phyloP scores from a whole-genome alignment of 129 eudicot species.

The Artemisia tridentata region DNA sequence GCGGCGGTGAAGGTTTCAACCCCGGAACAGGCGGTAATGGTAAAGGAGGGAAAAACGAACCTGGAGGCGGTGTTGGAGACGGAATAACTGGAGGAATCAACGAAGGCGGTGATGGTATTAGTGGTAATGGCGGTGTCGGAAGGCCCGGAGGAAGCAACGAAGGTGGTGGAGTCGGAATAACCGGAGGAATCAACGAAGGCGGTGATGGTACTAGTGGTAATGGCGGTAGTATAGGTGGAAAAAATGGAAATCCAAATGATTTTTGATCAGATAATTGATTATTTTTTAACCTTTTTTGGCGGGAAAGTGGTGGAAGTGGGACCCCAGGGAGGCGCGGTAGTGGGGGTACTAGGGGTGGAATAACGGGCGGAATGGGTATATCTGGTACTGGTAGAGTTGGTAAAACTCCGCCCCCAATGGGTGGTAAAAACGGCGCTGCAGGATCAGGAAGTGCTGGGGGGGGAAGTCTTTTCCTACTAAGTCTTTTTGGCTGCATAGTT shows the following conservation, averaged over 20 bases:
- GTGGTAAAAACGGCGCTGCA: constrained; percentile 37
- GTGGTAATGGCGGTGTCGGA: no score
- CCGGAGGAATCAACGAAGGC: constrained; percentile 47
- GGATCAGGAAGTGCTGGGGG: constrained; percentile 56
- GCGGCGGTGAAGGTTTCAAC: constrained; percentile 22
- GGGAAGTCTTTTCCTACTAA: constrained; percentile 36
- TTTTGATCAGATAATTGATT: constrained; percentile 30
- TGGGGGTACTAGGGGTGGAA: constrained; percentile 40
- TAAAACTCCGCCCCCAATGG: constrained; percentile 23
- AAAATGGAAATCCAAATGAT: constrained; percentile 27
- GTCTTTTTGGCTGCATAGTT: constrained; percentile 56
- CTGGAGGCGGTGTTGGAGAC: constrained; percentile 34
- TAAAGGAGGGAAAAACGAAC: neutral
- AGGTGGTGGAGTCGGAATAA: constrained; percentile 37
- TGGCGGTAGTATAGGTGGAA: constrained; percentile 47
- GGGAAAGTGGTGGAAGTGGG: constrained; percentile 46
- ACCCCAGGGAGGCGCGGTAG: constrained; percentile 35
- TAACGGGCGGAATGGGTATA: constrained; percentile 28
- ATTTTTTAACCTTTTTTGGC: constrained; percentile 17
- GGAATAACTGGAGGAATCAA: constrained; percentile 44
- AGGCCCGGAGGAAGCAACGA: no score
- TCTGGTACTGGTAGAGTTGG: constrained; percentile 60
- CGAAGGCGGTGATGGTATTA: constrained; percentile 44
- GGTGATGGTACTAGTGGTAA: constrained; percentile 49
- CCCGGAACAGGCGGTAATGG: constrained; percentile 21